These are phyloP conservation scores for Trematosphaeria pertusa DNA, from an alignment of 2,329 filamentous ascomycete genomes.

Conservation along the genomic window DNA sequence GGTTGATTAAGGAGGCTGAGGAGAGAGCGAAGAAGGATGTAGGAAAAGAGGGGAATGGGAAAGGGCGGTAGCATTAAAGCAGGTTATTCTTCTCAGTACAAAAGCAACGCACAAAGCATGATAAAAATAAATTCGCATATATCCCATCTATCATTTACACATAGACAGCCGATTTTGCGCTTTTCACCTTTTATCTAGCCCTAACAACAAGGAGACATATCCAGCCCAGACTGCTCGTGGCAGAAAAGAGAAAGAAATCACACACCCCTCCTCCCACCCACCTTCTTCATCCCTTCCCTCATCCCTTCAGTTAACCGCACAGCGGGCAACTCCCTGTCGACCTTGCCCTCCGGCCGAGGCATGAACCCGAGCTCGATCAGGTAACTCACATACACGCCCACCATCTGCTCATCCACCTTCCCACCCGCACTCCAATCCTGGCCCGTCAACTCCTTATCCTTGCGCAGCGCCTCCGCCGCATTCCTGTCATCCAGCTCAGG, in stretches of 20 bases:
- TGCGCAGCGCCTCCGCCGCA: constrained; percentile 67
- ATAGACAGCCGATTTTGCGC: too few species aligned
- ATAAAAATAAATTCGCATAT: too few species aligned
- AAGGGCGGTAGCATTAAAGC: constrained; percentile 4
- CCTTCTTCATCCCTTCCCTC: constrained; percentile 43
- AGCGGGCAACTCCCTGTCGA: constrained; percentile 34
- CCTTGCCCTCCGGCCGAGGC: constrained; percentile 42
- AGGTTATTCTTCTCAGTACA: too few species aligned
- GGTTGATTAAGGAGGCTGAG: constrained; percentile 66
- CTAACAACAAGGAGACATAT: not conserved
- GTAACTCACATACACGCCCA: constrained; percentile 70
- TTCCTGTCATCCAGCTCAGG: constrained; percentile 79
- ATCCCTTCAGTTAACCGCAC: constrained; percentile 39
- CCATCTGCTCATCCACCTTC: constrained; percentile 65
- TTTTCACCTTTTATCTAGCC: not conserved
- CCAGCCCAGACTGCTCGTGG: too few species aligned
- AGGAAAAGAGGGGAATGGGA: constrained; percentile 8
- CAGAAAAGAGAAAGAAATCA: constrained; percentile 7
- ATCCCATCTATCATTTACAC: too few species aligned
- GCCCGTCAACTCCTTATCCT: constrained; percentile 66
- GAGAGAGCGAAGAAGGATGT: constrained; percentile 35
- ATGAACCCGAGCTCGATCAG: constrained; percentile 70
- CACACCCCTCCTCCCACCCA: constrained; percentile 40
- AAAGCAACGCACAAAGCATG: too few species aligned
- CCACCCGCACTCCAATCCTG: constrained; percentile 63